Evolutionary conservation across 805 yeast species (phyloP).

Genomic region (Brettanomyces custersianus): DNA sequence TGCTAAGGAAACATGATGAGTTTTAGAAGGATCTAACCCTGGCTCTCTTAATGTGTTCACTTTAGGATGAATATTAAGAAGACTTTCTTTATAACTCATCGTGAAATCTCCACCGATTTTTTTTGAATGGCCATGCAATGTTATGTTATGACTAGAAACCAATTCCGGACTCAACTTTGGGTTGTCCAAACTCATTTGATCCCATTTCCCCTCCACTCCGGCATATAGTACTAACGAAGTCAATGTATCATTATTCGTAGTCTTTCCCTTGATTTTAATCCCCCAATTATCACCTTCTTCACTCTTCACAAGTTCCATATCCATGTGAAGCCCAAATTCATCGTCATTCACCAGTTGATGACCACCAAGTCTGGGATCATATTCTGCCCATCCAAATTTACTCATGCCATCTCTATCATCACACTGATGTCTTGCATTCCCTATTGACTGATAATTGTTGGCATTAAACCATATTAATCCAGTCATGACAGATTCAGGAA

Average conservation of each 20-base stretch:
- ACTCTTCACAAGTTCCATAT: conserved; percentile 69
- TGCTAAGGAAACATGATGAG: conserved; percentile 59
- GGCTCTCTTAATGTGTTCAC: conserved; percentile 24
- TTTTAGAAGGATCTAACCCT: conserved; percentile 44
- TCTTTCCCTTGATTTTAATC: conserved; percentile 56
- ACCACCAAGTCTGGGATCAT: conserved; percentile 87
- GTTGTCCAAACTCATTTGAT: conserved; percentile 23
- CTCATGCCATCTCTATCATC: conserved; percentile 63
- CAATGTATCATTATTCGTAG: conserved; percentile 40
- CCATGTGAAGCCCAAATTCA: conserved; percentile 51
- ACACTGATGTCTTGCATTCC: conserved; percentile 61
- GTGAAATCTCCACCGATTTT: conserved; percentile 60
- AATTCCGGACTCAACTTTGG: conserved; percentile 19
- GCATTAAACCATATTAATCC: conserved; percentile 87
- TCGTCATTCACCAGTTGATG: conserved; percentile 62
- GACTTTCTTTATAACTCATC: conserved; percentile 49
- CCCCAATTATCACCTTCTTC: conserved; percentile 73
- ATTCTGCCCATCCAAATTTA: conserved; percentile 77
- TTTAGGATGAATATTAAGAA: conserved; percentile 34
- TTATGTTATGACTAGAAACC: conserved; percentile 27
- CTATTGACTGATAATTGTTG: conserved; percentile 44
- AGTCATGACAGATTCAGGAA: conserved; percentile 64
- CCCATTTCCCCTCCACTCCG: conserved; percentile 52
- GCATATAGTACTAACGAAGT: conserved; percentile 71
- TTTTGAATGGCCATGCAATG: conserved; percentile 43